Conservation (phyloP, 306 rosid species). For the Carpinus fangiana region DNA sequence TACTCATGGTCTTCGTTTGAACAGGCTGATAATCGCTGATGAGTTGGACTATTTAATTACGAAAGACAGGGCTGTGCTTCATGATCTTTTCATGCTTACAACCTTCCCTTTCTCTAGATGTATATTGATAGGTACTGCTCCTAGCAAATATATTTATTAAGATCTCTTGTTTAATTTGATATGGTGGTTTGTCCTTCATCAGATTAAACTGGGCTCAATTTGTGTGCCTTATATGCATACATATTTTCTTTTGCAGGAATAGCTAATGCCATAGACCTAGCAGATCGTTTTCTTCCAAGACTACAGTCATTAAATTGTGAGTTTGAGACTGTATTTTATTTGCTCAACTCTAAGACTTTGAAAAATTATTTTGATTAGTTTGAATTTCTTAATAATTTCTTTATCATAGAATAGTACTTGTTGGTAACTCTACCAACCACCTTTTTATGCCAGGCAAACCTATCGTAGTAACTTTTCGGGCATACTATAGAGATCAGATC, state of each 20-base stretch:
- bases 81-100: conserved; percentile 94
- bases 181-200: not conserved
- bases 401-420: not conserved
- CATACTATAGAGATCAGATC: conserved; percentile 83
- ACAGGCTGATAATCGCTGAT: conserved; percentile 81
- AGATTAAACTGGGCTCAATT: not conserved
- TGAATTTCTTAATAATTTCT: not conserved
- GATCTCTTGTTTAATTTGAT: not conserved
- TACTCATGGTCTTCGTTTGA: conserved; percentile 6
- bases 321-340: conserved; percentile 20
- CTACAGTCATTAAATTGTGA: conserved; percentile 87
- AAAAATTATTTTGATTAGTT: not conserved
- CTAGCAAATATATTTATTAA: not conserved
- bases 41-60: conserved; percentile 92
- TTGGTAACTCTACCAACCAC: not conserved
- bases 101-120: conserved; percentile 86
- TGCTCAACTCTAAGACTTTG: not conserved
- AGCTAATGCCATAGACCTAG: conserved; percentile 91
- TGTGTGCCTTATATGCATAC: not conserved
- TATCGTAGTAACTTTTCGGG: conserved; percentile 63
- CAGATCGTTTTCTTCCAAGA: conserved; percentile 92
- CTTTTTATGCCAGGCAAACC: conserved; percentile 70
- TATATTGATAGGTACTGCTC: conserved; percentile 60
- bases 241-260: conserved; percentile 53
- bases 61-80: conserved; percentile 80